phyloP scores from a whole-genome alignment of 2,329 filamentous ascomycete species.

The Penicillium freii region DNA sequence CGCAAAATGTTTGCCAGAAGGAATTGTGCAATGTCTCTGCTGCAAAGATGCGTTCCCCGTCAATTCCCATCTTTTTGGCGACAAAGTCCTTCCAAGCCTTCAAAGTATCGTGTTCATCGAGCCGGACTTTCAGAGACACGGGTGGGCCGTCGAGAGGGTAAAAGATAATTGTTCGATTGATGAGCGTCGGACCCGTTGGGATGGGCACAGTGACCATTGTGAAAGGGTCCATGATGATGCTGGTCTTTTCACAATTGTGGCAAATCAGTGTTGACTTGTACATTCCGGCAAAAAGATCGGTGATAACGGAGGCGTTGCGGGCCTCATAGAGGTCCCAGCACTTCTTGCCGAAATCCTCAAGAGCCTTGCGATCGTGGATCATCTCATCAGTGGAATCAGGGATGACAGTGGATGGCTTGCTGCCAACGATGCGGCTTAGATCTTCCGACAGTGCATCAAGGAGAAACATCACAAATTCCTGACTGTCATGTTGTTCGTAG shows the following conservation, averaged over 20 bases:
- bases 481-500: constrained; percentile 94
- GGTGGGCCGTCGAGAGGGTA: constrained; percentile 72
- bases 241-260: constrained; percentile 87
- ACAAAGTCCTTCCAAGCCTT: constrained; percentile 50
- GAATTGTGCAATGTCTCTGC: constrained; percentile 79
- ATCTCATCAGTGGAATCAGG: constrained; percentile 97
- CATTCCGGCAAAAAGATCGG: constrained; percentile 93
- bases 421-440: constrained; percentile 76
- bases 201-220: constrained; percentile 90
- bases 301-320: constrained; percentile 91
- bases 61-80: constrained; percentile 51
- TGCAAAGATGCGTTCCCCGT: constrained; percentile 65
- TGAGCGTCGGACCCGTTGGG: constrained; percentile 74
- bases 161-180: constrained; percentile 71
- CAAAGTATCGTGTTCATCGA: constrained; percentile 67
- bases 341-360: constrained; percentile 78
- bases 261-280: constrained; percentile 98
- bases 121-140: constrained; percentile 71
- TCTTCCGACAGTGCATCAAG: constrained; percentile 95
- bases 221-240: constrained; percentile 98
- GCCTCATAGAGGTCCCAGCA: constrained; percentile 91
- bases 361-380: constrained; percentile 75
- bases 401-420: constrained; percentile 97
- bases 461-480: constrained; percentile 93
- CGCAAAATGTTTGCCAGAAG: constrained; percentile 83